Evolutionary conservation across 2,329 filamentous ascomycete species (phyloP).

Genomic region (Aquanectria penicillioides): DNA sequence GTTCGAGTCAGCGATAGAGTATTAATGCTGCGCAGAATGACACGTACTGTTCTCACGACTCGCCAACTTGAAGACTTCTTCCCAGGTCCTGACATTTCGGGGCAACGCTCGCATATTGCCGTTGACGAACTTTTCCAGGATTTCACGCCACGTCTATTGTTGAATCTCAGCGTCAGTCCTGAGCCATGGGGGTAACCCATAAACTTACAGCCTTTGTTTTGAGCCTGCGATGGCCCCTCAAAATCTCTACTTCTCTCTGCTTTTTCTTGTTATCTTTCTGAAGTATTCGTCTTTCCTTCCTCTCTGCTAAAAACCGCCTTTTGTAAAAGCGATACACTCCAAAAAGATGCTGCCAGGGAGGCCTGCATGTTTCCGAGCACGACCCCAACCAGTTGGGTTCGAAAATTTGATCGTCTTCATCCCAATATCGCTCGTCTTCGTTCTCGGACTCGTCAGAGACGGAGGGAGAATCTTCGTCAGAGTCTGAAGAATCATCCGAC

Average conservation of each 20-base stretch:
- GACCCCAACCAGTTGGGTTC: neutral
- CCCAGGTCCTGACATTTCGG: neutral
- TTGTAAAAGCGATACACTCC: neutral
- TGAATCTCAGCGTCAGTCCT: neutral
- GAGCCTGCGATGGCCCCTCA: neutral
- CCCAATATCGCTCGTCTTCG: neutral
- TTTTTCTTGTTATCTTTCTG: too few relatives aligned
- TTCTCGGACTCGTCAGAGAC: neutral
- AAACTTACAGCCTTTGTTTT: slow-evolving; percentile 4
- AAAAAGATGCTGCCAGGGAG: neutral
- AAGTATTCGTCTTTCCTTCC: neutral
- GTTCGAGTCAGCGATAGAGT: neutral
- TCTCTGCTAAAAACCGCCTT: neutral
- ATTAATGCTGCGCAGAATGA: neutral
- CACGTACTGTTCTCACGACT: slow-evolving; percentile 8
- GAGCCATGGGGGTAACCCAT: neutral
- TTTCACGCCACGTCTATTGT: neutral
- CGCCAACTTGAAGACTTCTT: neutral
- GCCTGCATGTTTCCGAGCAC: neutral
- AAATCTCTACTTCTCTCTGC: neutral
- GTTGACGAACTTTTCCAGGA: neutral
- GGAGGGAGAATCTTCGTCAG: neutral
- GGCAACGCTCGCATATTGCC: neutral
- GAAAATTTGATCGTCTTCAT: neutral
- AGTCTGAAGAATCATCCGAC: neutral